Evolutionary conservation across 2,329 filamentous ascomycete species (phyloP), one percentile per base, ranked within the genome.

Genomic region (Annulohypoxylon truncatum): DNA sequence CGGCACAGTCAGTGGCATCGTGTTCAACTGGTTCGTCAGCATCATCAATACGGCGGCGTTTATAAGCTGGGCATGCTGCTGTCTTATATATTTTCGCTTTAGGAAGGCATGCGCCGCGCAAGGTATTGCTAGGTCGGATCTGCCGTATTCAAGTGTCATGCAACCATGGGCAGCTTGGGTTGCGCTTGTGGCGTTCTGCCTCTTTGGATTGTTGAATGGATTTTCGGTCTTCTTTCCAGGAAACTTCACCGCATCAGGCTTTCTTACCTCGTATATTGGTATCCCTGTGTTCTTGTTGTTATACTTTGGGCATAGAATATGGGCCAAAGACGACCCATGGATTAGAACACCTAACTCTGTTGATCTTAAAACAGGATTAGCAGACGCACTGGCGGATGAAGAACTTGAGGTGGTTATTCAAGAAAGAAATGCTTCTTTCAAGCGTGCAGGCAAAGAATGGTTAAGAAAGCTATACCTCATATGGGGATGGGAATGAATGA

Each of bases 261-360:
- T 91, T 72, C 79, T 90, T 24, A 89, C 88, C 0, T 83, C 87
- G 0, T 91, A 91, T 71, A 83, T 90, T n/a, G 88, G 88, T 7
- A 85, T 91, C 51, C 87, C 87, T 0, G 83, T 89, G 15, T 91
- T 91, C 73, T 71, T 86, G 10, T 61, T 78, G 2, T 81, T 90
- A 51, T 89, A 87, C 72, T 76, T 84, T 13, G 81, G 79, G 4
- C 87, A 89, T 72, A 78, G 81, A n/a, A 76, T 83, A 40, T 79
- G 78, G 64, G 76, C 77, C 51, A 78, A 79, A 77, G 73, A 70
- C 0, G 85, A 88, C 63, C 80, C 80, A 5, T 89, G 86, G 87
- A 79, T 80, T 18, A 81, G 82, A 72, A 69, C 75, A n/a, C 77
- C 82, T 0, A 74, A 77, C 47, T 80, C 84, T 42, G 81, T 89